These are phyloP conservation scores for Misopates orontium DNA, from an alignment of 257 asterid species.

Conservation along the genomic window DNA sequence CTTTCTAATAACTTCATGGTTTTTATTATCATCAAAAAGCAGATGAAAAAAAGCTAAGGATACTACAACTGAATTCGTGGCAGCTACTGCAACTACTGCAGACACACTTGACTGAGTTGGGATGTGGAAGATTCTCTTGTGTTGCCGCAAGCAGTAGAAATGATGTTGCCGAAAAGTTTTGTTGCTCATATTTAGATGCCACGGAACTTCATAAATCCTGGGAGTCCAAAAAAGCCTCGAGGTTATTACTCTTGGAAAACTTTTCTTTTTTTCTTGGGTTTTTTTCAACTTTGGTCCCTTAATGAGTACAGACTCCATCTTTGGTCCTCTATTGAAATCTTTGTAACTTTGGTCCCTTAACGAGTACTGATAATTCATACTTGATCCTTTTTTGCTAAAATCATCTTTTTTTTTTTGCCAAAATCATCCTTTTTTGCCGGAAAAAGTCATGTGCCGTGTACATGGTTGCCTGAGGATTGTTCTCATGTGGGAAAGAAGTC, in stretches of 20 bases:
- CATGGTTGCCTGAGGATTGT: too few relatives aligned
- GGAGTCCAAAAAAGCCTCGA: constrained; percentile 40
- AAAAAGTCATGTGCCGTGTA: too few relatives aligned
- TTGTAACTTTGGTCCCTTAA: too few relatives aligned
- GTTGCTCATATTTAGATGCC: constrained; percentile 70
- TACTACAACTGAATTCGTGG: constrained; percentile 83
- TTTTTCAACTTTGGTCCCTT: too few relatives aligned
- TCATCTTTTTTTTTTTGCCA: too few relatives aligned
- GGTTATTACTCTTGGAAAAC: constrained; percentile 38
- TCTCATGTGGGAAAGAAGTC: too few relatives aligned
- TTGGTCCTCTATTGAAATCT: too few relatives aligned
- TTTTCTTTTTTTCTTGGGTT: not conserved
- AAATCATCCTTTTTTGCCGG: too few relatives aligned
- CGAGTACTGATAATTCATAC: too few relatives aligned
- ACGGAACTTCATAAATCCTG: constrained; percentile 60
- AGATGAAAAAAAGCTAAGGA: constrained; percentile 71
- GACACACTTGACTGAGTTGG: constrained; percentile 53
- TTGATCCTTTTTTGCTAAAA: too few relatives aligned
- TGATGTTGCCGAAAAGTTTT: constrained; percentile 54
- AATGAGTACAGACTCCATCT: too few relatives aligned
- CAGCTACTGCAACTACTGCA: constrained; percentile 75
- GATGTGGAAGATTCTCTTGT: constrained; percentile 53
- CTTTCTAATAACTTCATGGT: constrained; percentile 13
- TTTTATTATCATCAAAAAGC: constrained; percentile 33
- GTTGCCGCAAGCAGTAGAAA: constrained; percentile 34